Conservation (phyloP, 1,139 yeast genomes). For the Martiniozyma asiatica region DNA sequence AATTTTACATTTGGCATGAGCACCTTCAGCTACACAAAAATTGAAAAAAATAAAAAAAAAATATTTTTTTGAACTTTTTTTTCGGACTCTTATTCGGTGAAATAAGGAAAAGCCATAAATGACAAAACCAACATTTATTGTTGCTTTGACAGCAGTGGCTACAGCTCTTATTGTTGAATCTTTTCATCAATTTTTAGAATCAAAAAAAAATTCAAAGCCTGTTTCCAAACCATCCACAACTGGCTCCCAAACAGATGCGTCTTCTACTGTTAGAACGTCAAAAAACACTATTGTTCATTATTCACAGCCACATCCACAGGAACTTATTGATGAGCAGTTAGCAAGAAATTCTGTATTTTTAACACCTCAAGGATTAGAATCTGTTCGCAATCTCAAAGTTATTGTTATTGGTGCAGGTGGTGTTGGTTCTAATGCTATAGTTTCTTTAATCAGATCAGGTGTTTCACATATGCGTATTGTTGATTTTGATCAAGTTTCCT, state of each 20-base stretch:
- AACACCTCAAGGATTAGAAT: conserved; percentile 73
- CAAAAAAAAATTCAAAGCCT: not conserved
- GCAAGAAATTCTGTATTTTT: conserved; percentile 89
- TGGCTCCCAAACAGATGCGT: not conserved
- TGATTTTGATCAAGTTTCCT: conserved; percentile 91
- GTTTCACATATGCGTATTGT: conserved; percentile 65
- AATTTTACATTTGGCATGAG: too few relatives aligned
- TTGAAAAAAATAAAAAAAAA: too few relatives aligned
- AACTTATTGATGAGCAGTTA: conserved; percentile 75
- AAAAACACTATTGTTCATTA: conserved; percentile 10
- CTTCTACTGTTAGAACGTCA: conserved; percentile 1
- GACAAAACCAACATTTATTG: too few relatives aligned
- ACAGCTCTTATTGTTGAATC: conserved; percentile 9
- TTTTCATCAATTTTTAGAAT: conserved; percentile 5
- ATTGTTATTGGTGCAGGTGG: conserved; percentile 98
- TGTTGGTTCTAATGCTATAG: conserved; percentile 93
- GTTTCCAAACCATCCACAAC: conserved; percentile 1
- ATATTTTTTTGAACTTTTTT: not conserved
- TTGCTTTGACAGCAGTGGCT: conserved; percentile 6
- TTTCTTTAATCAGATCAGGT: conserved; percentile 88
- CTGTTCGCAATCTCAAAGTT: conserved; percentile 59
- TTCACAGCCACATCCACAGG: conserved; percentile 39
- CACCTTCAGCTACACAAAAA: too few relatives aligned
- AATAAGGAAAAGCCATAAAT: too few relatives aligned
- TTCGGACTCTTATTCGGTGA: too few relatives aligned